Conservation (phyloP, 257 asterid genomes). For the Salvia hispanica region DNA sequence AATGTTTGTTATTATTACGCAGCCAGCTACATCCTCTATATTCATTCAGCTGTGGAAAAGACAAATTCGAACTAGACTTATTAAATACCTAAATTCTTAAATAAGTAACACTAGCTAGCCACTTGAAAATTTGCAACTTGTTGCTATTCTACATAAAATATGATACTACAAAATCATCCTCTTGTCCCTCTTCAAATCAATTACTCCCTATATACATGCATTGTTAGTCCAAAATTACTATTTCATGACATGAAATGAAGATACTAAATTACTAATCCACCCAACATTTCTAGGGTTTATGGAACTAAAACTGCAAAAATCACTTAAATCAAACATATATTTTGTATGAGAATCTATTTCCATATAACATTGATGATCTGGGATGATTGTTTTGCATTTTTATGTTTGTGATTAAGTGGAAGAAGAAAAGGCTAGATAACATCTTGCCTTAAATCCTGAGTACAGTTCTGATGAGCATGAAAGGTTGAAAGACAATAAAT, state of each 20-base stretch:
- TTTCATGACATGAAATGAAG: neutral
- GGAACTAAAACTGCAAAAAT: neutral
- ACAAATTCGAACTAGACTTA: constrained; percentile 25
- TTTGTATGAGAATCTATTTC: neutral
- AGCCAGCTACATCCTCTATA: constrained; percentile 8
- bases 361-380: neutral
- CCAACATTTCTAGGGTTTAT: constrained; percentile 6
- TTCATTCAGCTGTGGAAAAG: constrained; percentile 11
- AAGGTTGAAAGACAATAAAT: constrained; percentile 37
- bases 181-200: too few relatives aligned
- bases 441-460: constrained; percentile 35
- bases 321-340: neutral
- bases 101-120: neutral
- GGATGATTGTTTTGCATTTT: constrained; percentile 19
- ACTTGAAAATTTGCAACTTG: too few relatives aligned
- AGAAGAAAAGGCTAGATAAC: constrained; percentile 19
- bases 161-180: too few relatives aligned
- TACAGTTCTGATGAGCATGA: constrained; percentile 32
- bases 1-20: constrained; percentile 25
- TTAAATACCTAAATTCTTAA: neutral
- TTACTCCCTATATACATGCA: too few relatives aligned
- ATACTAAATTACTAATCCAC: neutral
- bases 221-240: neutral
- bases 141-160: too few relatives aligned
- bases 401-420: constrained; percentile 20